Base-by-base conservation (phyloP, 2,329 filamentous ascomycete species). In the Daldinia eschscholtzii region DNA sequence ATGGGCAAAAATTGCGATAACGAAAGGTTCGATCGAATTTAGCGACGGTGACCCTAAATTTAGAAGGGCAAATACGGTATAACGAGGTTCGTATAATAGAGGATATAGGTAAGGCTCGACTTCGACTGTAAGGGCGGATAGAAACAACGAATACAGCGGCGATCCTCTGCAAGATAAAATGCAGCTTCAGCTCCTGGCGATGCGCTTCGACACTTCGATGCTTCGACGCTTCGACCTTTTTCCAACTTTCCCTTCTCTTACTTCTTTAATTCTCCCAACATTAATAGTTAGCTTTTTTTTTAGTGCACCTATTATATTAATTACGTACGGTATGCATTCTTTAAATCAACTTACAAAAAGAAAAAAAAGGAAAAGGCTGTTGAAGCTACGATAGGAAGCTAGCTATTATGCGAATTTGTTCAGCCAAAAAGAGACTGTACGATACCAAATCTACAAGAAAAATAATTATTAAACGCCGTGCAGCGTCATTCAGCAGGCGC, bases 401-500 rank as follows among this genome's bases (percentile, higher is more conserved):
- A 28, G 46, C 28, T 33, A 33, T 18, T 30, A 33, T 26, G 18
- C 46, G 13, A 48, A 48, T 26, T 28, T 13, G 44, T 48, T 48
- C 35, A 39, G 44, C 23, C 44, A 28, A 48, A 48, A 48, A 7
- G 15, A 3, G n/a, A n/a, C 41, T 33, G 46, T 15, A 52, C 26
- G 46, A 33, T 52, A 5, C 57, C 44, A 59, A 56, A 57, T 62
- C 59, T 65, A 59, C 53, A 46, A 42, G 57, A 20, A 42, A 57
- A 57, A 30, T 57, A 60, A 59, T 59, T 58, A 65, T 62, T 56
- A 61, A 55, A 57, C 50, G 55, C 44, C 37, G 37, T 42, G 59
- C 58, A 61, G 57, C 67, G 64, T 63, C 67, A 64, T 69, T 58
- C 59, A 55, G 23, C 33, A 37, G 52, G 30, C 26, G 42, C 59